Evolutionary conservation across 768 basidiomycete genomes (phyloP), one percentile per base, ranked within the genome.

Genomic region (Naganishia vaughanmartiniae): DNA sequence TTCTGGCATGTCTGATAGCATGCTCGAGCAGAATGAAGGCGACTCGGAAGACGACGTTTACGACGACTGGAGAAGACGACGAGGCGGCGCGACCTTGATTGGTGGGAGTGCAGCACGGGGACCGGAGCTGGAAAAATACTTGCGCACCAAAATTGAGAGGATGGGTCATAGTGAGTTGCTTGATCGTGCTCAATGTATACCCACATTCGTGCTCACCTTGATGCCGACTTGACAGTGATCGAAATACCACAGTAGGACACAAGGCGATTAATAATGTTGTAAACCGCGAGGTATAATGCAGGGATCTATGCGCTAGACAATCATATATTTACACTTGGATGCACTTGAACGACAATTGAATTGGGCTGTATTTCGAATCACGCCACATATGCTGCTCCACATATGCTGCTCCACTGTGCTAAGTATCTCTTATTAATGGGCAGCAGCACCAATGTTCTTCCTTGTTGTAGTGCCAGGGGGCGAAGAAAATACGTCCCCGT

Each of bases 111-210:
- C 86, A 33, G 89, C 89, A 11, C 83, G 88, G 67, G 91, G 93
- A 0, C 87, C 87, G 68, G 96, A 99, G 77, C 81, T 99, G 76
- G 93, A 98, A 77, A 92, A 90, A 82, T 99, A 99, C 80, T 82
- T 99, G 76, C 87, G 90, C 79, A 98, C 96, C 46, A 99, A 99
- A 81, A 88, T 98, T n/a, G 83, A 92, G 78, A 86, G 90, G 71
- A 99, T 99, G 96, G 96, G 96, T 15, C 96, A 99, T 72, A 73
- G 80, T 81, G 75, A 81, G 80, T 81, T 26, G n/a, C 42, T 48
- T 30, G 5, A 14, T 53, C 15, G 21, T 31, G 31, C 4, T 65
- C 11, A 33, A 14, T 34, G 31, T 42, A 42, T 19, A 26, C 11
- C 28, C 14, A 65, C 33, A 26, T 14, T 11, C 19, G 14, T 58